A percentile compares a stretch with the other conserved stretches of the same genome.
Conservation (phyloP, 1,139 yeast genomes). For the Zhuliangozyma blackwelliae region DNA sequence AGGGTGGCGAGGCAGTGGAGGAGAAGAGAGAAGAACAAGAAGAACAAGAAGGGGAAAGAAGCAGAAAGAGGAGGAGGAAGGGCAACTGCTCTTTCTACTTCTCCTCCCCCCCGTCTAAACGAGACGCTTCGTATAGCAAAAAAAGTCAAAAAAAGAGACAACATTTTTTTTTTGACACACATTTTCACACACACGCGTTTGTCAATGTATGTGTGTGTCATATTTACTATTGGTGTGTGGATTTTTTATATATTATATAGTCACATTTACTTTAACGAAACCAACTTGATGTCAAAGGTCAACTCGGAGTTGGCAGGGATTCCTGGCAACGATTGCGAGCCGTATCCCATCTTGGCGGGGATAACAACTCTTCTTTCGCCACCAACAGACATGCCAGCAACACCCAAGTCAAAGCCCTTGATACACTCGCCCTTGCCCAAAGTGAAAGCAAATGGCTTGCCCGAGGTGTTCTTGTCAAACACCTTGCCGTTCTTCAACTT, state of each 20-base stretch:
- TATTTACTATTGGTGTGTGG: too few relatives aligned
- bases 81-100: too few relatives aligned
- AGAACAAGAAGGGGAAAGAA: too few relatives aligned
- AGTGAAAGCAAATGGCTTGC: slow-evolving; percentile 89
- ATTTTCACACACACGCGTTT: too few relatives aligned
- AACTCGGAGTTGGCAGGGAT: slow-evolving; percentile 96
- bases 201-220: too few relatives aligned
- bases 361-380: slow-evolving; percentile 98
- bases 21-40: too few relatives aligned
- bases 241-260: not conserved
- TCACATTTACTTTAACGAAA: slow-evolving; percentile 65
- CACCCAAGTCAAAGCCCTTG: slow-evolving; percentile 98
- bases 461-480: slow-evolving; percentile 94
- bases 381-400: slow-evolving; percentile 97
- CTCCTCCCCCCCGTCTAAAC: too few relatives aligned
- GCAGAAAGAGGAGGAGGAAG: too few relatives aligned
- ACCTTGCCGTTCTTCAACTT: slow-evolving; percentile 94
- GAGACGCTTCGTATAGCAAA: too few relatives aligned
- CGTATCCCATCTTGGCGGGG: slow-evolving; percentile 96
- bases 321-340: slow-evolving; percentile 90
- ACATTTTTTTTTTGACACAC: too few relatives aligned
- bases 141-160: too few relatives aligned
- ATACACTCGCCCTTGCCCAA: slow-evolving; percentile 98
- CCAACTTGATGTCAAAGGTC: slow-evolving; percentile 92
- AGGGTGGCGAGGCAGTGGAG: too few relatives aligned